Percentiles rank a stretch among this genome's conserved stretches.
Conservation (phyloP, 371 early-diverging fungal species). For the Rhizopus delemar region DNA sequence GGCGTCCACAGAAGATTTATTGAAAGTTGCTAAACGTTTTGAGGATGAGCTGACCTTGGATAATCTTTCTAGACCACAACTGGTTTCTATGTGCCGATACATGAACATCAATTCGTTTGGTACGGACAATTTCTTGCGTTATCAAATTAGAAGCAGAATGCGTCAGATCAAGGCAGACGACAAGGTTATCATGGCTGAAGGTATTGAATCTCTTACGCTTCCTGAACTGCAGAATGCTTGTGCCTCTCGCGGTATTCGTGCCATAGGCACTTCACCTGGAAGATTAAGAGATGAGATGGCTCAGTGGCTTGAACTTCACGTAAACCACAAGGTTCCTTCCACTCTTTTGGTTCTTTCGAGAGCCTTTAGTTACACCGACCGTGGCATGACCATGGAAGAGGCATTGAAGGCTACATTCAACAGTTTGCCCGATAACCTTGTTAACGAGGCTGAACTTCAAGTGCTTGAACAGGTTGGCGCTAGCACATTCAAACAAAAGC, state of each 20-base stretch:
- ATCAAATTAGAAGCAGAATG: conserved; percentile 83
- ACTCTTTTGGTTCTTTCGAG: conserved; percentile 86
- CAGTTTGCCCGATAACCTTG: conserved; percentile 84
- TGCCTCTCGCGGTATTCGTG: conserved; percentile 87
- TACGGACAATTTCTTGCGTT: conserved; percentile 88
- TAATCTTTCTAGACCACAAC: conserved; percentile 88
- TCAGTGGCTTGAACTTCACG: conserved; percentile 92
- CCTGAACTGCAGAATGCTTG: conserved; percentile 84
- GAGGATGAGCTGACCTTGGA: conserved; percentile 90
- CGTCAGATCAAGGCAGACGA: conserved; percentile 85
- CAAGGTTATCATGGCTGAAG: conserved; percentile 66
- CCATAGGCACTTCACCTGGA: conserved; percentile 78
- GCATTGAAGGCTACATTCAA: conserved; percentile 89
- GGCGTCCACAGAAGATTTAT: conserved; percentile 76
- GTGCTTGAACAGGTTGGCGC: conserved; percentile 79
- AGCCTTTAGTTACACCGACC: conserved; percentile 79
- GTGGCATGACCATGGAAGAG: conserved; percentile 57
- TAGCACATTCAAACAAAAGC: conserved; percentile 86
- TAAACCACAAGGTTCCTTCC: conserved; percentile 84
- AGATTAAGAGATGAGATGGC: conserved; percentile 80
- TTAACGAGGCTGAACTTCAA: conserved; percentile 84
- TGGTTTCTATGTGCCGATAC: conserved; percentile 89
- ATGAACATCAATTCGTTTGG: conserved; percentile 93
- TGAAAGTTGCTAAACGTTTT: conserved; percentile 81
- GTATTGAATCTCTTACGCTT: conserved; percentile 80